Conservation (phyloP, 768 basidiomycete species). For the Termitomyces sp. region DNA sequence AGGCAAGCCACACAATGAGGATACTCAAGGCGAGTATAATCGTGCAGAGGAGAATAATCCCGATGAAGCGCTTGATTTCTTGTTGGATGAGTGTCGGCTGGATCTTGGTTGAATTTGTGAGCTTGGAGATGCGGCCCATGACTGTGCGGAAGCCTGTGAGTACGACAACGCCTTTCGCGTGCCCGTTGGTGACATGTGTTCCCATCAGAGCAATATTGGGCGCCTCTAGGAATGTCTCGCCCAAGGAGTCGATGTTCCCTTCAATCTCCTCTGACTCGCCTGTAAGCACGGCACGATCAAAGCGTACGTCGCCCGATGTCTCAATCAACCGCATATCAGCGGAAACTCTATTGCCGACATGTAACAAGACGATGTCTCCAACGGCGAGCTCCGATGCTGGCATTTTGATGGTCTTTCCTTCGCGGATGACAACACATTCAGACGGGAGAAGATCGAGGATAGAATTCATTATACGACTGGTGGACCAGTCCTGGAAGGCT, state of each 20-base stretch:
- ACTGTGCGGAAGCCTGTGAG: constrained; percentile 37
- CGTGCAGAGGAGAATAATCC: constrained; percentile 40
- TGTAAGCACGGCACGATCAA: constrained; percentile 52
- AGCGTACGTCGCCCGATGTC: constrained; percentile 44
- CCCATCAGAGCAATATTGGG: constrained; percentile 45
- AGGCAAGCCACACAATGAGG: constrained; percentile 35
- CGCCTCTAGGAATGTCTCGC: constrained; percentile 42
- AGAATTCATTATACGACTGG: constrained; percentile 13
- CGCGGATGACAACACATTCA: constrained; percentile 11
- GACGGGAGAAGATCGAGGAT: constrained; percentile 13
- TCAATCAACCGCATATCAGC: constrained; percentile 49
- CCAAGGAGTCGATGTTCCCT: constrained; percentile 31
- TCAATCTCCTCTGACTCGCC: constrained; percentile 45
- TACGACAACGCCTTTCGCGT: constrained; percentile 35
- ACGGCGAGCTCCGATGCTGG: constrained; percentile 12
- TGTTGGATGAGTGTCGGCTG: constrained; percentile 42
- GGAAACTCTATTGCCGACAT: constrained; percentile 13
- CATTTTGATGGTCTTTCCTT: constrained; percentile 6
- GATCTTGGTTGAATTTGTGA: constrained; percentile 43
- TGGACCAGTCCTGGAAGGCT: constrained; percentile 12
- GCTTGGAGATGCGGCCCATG: constrained; percentile 51
- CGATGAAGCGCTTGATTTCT: constrained; percentile 49
- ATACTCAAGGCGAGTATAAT: constrained; percentile 39
- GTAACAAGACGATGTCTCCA: constrained; percentile 9
- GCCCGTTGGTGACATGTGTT: constrained; percentile 37